phyloP scores from a whole-genome alignment of 768 basidiomycete genomes.

The Clitopilus hobsonii region DNA sequence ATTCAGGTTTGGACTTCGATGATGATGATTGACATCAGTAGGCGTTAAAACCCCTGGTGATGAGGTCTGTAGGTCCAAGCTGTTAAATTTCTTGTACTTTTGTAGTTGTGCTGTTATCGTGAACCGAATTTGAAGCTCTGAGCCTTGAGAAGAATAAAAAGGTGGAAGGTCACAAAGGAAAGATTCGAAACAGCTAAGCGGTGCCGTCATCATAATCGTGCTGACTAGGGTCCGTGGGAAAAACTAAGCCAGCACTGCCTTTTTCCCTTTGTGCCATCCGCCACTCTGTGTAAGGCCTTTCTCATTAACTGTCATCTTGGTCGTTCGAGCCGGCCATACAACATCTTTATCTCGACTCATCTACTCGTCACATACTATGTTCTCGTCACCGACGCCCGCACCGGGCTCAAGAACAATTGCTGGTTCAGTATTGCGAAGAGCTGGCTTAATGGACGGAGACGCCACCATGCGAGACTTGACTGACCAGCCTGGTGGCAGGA shows the following conservation, averaged over 20 bases:
- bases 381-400: slow-evolving; percentile 56
- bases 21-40: slow-evolving; percentile 1
- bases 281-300: not conserved
- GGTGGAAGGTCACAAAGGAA: not conserved
- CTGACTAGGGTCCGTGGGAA: slow-evolving; percentile 19
- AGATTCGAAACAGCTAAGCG: not conserved
- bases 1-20: slow-evolving; percentile 7
- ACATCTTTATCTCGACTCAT: slow-evolving; percentile 1
- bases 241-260: slow-evolving; percentile 17
- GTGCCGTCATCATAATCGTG: not conserved
- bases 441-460: slow-evolving; percentile 76
- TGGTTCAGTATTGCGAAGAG: slow-evolving; percentile 57
- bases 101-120: not conserved
- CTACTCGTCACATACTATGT: slow-evolving; percentile 31
- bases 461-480: slow-evolving; percentile 68
- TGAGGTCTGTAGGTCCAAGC: slow-evolving; percentile 14
- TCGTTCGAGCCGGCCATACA: not conserved
- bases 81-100: slow-evolving; percentile 10
- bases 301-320: slow-evolving; percentile 1
- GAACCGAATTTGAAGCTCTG: too few relatives aligned
- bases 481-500: slow-evolving; percentile 70
- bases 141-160: not conserved
- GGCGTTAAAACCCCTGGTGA: slow-evolving; percentile 1
- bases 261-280: slow-evolving; percentile 22
- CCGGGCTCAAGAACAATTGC: slow-evolving; percentile 57